Evolutionary conservation across 1,284 basidiomycete genomes (phyloP).

Genomic region (Pseudozyma pruni): DNA sequence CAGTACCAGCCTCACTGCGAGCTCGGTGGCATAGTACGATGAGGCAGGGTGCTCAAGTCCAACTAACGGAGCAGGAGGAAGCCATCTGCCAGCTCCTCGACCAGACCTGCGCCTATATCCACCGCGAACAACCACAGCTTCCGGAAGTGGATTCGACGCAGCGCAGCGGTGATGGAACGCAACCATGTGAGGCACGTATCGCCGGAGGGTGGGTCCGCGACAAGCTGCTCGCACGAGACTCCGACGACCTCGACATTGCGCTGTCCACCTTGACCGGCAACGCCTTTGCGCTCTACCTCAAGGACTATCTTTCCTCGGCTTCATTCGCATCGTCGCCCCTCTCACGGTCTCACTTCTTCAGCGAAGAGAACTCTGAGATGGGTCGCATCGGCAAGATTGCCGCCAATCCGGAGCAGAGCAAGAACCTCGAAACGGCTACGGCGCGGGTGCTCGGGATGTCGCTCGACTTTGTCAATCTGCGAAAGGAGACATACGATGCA

Average conservation of each 20-base stretch:
- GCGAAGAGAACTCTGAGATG: slow-evolving; percentile 40
- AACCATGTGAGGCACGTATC: slow-evolving; percentile 56
- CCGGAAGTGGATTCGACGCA: slow-evolving; percentile 39
- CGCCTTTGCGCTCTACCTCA: slow-evolving; percentile 85
- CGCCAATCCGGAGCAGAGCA: slow-evolving; percentile 95
- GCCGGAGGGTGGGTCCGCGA: slow-evolving; percentile 98
- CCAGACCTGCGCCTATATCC: slow-evolving; percentile 57
- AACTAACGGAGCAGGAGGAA: slow-evolving; percentile 46
- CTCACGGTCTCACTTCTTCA: slow-evolving; percentile 69
- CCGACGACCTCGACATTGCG: slow-evolving; percentile 94
- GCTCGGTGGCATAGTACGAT: slow-evolving; percentile 7
- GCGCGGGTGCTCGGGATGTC: slow-evolving; percentile 84
- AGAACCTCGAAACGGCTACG: slow-evolving; percentile 97
- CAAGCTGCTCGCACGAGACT: slow-evolving; percentile 86
- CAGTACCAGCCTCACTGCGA: background rate
- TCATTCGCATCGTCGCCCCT: slow-evolving; percentile 63
- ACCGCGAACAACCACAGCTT: slow-evolving; percentile 39
- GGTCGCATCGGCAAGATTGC: slow-evolving; percentile 78
- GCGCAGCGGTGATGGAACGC: slow-evolving; percentile 22
- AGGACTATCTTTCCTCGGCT: slow-evolving; percentile 74
- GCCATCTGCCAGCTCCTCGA: slow-evolving; percentile 60
- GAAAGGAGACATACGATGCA: slow-evolving; percentile 87
- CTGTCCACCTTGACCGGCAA: slow-evolving; percentile 86
- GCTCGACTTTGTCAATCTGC: slow-evolving; percentile 92
- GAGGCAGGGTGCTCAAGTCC: slow-evolving; percentile 32